phyloP scores from a whole-genome alignment of 257 asterid genomes.

The Ocimum tenuiflorum region DNA sequence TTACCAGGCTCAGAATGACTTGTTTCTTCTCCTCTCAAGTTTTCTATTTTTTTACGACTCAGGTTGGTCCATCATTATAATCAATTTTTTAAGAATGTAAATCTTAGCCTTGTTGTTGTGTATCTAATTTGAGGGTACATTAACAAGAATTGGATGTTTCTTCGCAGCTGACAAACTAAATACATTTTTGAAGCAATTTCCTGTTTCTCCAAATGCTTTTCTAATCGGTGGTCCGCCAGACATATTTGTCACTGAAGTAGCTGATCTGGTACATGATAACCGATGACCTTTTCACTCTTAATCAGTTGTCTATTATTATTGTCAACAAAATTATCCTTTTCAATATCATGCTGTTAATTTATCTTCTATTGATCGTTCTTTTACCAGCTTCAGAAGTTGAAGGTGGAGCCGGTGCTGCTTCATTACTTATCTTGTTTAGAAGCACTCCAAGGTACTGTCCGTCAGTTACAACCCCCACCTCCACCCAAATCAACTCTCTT shows the following conservation, averaged over 20 bases:
- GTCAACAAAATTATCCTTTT: neutral
- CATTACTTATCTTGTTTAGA: slow-evolving; percentile 66
- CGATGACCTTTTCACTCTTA: neutral
- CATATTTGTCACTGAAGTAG: slow-evolving; percentile 58
- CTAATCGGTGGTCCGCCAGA: slow-evolving; percentile 62
- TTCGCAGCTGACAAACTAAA: slow-evolving; percentile 57
- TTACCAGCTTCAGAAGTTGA: slow-evolving; percentile 70
- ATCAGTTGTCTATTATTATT: slow-evolving; percentile 9
- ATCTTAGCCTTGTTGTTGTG: neutral
- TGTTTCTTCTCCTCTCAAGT: slow-evolving; percentile 71
- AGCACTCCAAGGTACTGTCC: slow-evolving; percentile 52
- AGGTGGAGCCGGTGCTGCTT: slow-evolving; percentile 87
- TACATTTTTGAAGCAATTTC: slow-evolving; percentile 55
- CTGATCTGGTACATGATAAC: slow-evolving; percentile 57
- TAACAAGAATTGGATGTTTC: slow-evolving; percentile 3
- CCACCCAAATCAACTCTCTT: neutral
- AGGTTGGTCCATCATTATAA: slow-evolving; percentile 31
- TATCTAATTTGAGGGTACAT: neutral
- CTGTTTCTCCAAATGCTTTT: slow-evolving; percentile 71
- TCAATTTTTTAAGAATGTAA: neutral
- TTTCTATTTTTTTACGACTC: slow-evolving; percentile 59
- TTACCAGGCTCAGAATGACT: slow-evolving; percentile 62
- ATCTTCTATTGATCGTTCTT: slow-evolving; percentile 13
- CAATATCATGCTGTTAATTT: neutral
- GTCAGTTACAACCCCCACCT: neutral